Percentiles rank a stretch among this genome's conserved stretches.
Evolutionary conservation across 306 rosid genomes (phyloP).

Genomic region (Begonia loranthoides): DNA sequence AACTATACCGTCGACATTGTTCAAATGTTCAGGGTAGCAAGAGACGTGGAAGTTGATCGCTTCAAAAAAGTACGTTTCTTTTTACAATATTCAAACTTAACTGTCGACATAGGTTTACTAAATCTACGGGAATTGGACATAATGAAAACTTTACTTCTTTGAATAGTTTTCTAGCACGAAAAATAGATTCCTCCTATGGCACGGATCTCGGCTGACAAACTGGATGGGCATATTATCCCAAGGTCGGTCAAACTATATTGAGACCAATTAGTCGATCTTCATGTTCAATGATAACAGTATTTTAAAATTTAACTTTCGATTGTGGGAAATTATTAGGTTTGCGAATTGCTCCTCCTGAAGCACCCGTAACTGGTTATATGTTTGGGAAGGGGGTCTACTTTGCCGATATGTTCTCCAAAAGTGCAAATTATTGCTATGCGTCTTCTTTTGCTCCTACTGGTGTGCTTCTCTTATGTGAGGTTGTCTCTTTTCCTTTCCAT

Average conservation of each 20-base stretch:
- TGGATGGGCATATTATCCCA: conserved; percentile 98
- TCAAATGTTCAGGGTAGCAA: conserved; percentile 56
- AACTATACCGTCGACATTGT: conserved; percentile 53
- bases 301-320: conserved; percentile 9
- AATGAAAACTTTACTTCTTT: conserved; percentile 5
- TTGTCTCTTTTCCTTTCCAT: conserved; percentile 9
- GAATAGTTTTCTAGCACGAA: conserved; percentile 53
- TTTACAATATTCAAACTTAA: not conserved
- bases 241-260: conserved; percentile 27
- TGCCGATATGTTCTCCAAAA: conserved; percentile 99
- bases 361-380: conserved; percentile 92
- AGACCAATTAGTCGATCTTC: conserved; percentile 1
- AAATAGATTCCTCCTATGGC: conserved; percentile 91
- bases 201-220: conserved; percentile 93
- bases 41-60: conserved; percentile 59
- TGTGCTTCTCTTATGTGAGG: conserved; percentile 94
- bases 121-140: too few species aligned
- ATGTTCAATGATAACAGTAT: conserved; percentile 4
- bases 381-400: conserved; percentile 95
- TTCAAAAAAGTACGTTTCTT: conserved; percentile 45
- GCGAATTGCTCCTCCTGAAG: conserved; percentile 99
- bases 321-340: conserved; percentile 32
- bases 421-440: conserved; percentile 90
- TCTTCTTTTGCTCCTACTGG: conserved; percentile 35
- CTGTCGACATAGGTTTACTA: too few species aligned